Conservation (phyloP, 805 yeast genomes). For the Metschnikowia rubicola region DNA sequence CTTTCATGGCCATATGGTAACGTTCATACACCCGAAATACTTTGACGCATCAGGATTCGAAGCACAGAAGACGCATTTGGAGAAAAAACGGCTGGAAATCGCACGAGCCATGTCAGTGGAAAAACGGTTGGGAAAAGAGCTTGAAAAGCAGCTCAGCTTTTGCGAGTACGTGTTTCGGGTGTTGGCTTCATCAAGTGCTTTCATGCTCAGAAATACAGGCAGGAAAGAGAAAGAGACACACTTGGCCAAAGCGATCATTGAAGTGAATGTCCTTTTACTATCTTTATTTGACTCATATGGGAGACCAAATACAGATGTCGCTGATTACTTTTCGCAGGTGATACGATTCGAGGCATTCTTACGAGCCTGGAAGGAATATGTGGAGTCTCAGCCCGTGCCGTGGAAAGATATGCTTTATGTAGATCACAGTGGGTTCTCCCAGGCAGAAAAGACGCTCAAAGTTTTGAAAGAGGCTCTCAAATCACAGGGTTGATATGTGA, state of each 20-base stretch:
- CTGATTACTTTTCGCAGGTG: background rate
- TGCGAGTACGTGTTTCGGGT: background rate
- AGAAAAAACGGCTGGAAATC: no score
- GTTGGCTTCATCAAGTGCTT: background rate
- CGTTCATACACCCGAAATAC: background rate
- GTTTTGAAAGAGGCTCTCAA: no score
- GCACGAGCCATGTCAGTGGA: no score
- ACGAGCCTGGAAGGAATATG: background rate
- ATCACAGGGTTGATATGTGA: no score
- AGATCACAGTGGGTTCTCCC: no score
- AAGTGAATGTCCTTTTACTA: background rate
- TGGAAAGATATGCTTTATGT: no score
- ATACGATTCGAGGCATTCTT: background rate
- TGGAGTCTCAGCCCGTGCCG: background rate
- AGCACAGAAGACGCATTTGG: no score
- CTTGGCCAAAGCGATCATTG: background rate
- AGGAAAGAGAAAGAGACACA: background rate
- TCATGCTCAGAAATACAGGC: background rate
- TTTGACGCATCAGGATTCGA: background rate
- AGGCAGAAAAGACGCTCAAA: no score
- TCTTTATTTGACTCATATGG: background rate
- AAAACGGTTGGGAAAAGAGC: no score
- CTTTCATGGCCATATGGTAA: background rate
- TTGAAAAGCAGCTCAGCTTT: background rate
- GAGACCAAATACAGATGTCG: background rate